These are phyloP conservation scores for Prunus persica DNA, from an alignment of 306 rosid species.

Conservation along the genomic window DNA sequence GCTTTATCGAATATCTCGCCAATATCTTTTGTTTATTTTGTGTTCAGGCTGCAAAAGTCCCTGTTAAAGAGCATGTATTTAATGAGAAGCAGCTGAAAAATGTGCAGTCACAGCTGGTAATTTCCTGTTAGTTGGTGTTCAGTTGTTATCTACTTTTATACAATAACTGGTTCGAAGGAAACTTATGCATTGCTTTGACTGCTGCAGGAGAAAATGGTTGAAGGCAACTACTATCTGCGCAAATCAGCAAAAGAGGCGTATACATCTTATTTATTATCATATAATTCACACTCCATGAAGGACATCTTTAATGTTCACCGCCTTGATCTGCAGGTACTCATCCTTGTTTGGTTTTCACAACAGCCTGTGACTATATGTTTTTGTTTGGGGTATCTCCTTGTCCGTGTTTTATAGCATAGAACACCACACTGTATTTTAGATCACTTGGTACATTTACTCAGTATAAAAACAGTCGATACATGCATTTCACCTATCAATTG, in stretches of 20 bases:
- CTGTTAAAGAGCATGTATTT: slow-evolving; percentile 68
- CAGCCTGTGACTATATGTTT: no score
- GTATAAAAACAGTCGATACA: no score
- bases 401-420: no score
- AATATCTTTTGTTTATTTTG: background rate
- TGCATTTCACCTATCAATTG: no score
- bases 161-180: background rate
- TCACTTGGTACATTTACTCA: no score
- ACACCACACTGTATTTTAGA: no score
- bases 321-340: slow-evolving; percentile 74
- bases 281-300: slow-evolving; percentile 91
- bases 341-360: background rate
- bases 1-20: background rate
- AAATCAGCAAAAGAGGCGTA: slow-evolving; percentile 83
- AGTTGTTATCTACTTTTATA: slow-evolving; percentile 6
- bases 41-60: slow-evolving; percentile 82
- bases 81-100: slow-evolving; percentile 75
- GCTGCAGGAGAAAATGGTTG: slow-evolving; percentile 82
- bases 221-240: slow-evolving; percentile 65
- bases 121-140: slow-evolving; percentile 6
- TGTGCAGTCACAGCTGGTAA: slow-evolving; percentile 83
- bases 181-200: slow-evolving; percentile 14
- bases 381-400: no score
- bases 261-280: slow-evolving; percentile 74
- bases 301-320: slow-evolving; percentile 86